phyloP scores from a whole-genome alignment of 306 rosid species.

The Castanea sativa region DNA sequence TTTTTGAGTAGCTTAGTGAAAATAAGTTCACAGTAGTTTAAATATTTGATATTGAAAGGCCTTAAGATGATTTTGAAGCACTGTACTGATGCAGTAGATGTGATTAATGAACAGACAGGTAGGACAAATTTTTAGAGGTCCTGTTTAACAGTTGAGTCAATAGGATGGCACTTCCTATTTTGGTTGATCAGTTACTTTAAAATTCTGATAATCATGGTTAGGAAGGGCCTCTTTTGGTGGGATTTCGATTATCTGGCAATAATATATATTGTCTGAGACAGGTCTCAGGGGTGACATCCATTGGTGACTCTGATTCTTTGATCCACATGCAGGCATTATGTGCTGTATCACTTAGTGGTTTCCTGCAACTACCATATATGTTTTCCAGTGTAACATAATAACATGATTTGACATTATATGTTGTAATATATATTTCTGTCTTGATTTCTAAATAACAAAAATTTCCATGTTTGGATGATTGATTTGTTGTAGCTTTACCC shows the following conservation, averaged over 20 bases:
- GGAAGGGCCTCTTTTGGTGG: neutral
- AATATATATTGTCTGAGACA: neutral
- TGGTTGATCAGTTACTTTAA: neutral
- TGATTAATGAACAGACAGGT: neutral
- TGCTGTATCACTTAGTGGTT: neutral
- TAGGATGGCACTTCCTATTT: neutral
- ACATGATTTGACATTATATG: slow-evolving; percentile 1
- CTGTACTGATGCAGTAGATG: neutral
- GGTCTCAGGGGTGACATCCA: slow-evolving; percentile 5
- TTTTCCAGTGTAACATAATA: neutral
- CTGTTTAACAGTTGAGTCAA: neutral
- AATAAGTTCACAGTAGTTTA: neutral
- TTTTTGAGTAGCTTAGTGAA: neutral
- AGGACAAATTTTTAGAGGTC: neutral
- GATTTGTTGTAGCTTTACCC: slow-evolving; percentile 72
- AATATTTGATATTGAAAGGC: neutral
- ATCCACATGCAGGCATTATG: neutral
- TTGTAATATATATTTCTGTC: neutral
- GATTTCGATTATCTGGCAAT: neutral
- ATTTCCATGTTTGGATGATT: slow-evolving; percentile 10
- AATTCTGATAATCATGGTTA: neutral
- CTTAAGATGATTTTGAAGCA: neutral
- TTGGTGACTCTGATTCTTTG: slow-evolving; percentile 6
- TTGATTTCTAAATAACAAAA: neutral
- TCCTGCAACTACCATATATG: neutral